phyloP scores from a whole-genome alignment of 1,284 basidiomycete genomes.

The Cutaneotrichosporon cutaneum region DNA sequence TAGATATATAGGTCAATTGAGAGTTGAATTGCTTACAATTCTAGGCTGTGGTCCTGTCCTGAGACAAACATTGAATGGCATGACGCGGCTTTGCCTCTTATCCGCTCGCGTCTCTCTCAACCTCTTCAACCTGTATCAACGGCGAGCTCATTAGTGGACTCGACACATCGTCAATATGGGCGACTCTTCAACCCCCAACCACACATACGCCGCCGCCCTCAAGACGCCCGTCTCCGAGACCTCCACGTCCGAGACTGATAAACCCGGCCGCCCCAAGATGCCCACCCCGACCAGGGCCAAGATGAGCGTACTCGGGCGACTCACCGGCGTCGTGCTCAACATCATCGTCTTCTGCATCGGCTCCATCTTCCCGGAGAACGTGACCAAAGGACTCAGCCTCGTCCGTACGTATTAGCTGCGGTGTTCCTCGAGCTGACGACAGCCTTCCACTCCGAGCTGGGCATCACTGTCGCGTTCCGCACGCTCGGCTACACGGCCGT shows the following conservation, averaged over 20 bases:
- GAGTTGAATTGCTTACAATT: too few species aligned
- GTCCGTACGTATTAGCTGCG: background rate
- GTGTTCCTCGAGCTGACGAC: background rate
- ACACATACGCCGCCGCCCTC: background rate
- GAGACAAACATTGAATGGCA: too few species aligned
- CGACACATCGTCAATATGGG: background rate
- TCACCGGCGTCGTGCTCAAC: background rate
- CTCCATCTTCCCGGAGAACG: background rate
- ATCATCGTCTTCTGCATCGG: background rate
- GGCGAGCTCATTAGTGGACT: too few species aligned
- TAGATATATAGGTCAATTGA: background rate
- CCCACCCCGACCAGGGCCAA: background rate
- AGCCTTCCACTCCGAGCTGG: background rate
- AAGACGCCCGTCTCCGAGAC: background rate
- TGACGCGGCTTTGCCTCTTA: too few species aligned
- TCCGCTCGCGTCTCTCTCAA: too few species aligned
- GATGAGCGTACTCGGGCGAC: background rate
- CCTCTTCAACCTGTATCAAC: too few species aligned
- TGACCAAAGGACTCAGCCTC: background rate
- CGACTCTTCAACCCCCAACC: background rate
- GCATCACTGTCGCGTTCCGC: background rate
- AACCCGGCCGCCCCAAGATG: background rate
- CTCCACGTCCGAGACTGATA: background rate
- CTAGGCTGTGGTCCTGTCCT: too few species aligned
- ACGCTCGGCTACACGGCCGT: background rate